Evolutionary conservation across 129 eudicot genomes (phyloP), one percentile per base, ranked within the genome.

Genomic region (Pulicaria dysenterica): DNA sequence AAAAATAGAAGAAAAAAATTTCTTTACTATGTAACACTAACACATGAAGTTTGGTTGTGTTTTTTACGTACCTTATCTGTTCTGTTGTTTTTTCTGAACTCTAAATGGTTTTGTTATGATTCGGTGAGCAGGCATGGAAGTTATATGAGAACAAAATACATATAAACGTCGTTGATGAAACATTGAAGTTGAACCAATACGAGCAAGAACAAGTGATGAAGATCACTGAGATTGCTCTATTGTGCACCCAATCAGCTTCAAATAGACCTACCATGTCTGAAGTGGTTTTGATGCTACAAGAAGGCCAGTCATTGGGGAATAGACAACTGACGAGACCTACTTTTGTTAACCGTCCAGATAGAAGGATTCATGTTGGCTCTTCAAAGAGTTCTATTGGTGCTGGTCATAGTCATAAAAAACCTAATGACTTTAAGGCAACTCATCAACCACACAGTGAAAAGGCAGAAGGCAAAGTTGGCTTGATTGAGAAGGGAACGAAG

Each of bases 261-360:
- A 53, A 61, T 5, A 83, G 96, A 61, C 96, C 96, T 43, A 78
- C 85, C 17, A 87, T 90, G 96, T 81, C 89, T 1, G 96, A 90
- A 72, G 83, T 90, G 16, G 73, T 77, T 70, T 7, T 87, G 53
- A 69, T 85, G 85, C 85, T 90, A 45, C 66, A 66, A 34, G 85
- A 85, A n/a, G 84, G 81, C 16, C 76, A 57, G 15, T 64, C 88
- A 9, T 17, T 63, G 11, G 87, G 80, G 7, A 66, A 39, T 17
- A 73, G 63, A 41, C 53, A 62, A 16, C 78, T 79, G 4, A 84
- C 59, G 7, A 79, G 91, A 42, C 74, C 88, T 50, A 56, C 74
- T 2, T 77, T 76, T 10, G 69, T 68, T 7, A 53, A 15, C 58
- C 53, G 70, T 61, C 65, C 51, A 8, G 72, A 70, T 19, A 77